Evolutionary conservation across 1,284 basidiomycete species (phyloP).

Genomic region (Cryptococcus sp.): DNA sequence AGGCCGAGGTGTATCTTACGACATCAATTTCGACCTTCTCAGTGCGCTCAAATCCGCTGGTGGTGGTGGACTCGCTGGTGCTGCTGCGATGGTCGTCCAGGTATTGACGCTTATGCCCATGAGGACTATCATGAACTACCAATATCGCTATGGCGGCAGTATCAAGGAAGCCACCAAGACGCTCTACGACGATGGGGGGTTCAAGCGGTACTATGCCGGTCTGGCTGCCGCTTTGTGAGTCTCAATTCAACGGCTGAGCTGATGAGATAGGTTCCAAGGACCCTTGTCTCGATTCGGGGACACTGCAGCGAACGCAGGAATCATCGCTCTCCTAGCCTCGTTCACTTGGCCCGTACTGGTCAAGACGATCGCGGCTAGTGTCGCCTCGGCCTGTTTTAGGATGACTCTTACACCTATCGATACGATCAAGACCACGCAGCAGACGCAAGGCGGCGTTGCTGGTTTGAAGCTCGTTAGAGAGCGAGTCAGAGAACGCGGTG

Average conservation of each 20-base stretch:
- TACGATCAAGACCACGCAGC: slow-evolving; percentile 87
- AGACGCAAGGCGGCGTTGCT: slow-evolving; percentile 70
- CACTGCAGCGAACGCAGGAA: slow-evolving; percentile 62
- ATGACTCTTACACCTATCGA: slow-evolving; percentile 86
- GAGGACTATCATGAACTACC: slow-evolving; percentile 89
- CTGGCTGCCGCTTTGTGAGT: slow-evolving; percentile 72
- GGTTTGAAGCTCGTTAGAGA: slow-evolving; percentile 67
- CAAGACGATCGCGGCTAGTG: slow-evolving; percentile 47
- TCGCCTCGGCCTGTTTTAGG: slow-evolving; percentile 66
- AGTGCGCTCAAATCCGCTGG: slow-evolving; percentile 74
- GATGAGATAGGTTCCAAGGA: slow-evolving; percentile 40
- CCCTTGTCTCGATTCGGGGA: slow-evolving; percentile 71
- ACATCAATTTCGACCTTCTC: slow-evolving; percentile 69
- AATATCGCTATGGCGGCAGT: slow-evolving; percentile 67
- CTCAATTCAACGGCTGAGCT: slow-evolving; percentile 41
- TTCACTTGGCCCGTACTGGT: slow-evolving; percentile 45
- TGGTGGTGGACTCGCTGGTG: slow-evolving; percentile 82
- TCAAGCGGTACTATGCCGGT: slow-evolving; percentile 77
- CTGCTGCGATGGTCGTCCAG: slow-evolving; percentile 82
- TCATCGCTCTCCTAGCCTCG: slow-evolving; percentile 45
- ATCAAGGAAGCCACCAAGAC: slow-evolving; percentile 66
- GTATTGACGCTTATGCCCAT: slow-evolving; percentile 73
- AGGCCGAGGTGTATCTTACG: slow-evolving; percentile 43
- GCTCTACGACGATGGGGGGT: slow-evolving; percentile 76
- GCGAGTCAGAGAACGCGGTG: slow-evolving; percentile 71